Evolutionary conservation across 164 flowering plant species (phyloP).

Genomic region (Kalanchoe fedtschenkoi): DNA sequence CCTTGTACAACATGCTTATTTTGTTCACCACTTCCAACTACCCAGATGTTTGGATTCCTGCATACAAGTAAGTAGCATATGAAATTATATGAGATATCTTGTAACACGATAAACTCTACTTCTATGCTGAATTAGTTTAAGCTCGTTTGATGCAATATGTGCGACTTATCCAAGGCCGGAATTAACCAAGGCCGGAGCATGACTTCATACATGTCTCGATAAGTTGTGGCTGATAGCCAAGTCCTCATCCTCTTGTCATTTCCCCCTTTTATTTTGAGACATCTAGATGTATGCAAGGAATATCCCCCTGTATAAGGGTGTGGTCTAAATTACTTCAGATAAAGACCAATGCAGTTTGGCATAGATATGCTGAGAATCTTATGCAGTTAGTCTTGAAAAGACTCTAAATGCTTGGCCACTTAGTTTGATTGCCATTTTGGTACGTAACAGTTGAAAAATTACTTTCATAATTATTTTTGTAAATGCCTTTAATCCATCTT

Average conservation of each 20-base stretch:
- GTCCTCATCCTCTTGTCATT: no score
- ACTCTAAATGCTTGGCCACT: not conserved
- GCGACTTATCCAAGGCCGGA: no score
- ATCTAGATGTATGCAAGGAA: no score
- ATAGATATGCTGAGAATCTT: not conserved
- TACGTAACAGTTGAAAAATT: not conserved
- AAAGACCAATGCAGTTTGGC: not conserved
- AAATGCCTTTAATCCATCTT: not conserved
- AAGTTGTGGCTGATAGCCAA: no score
- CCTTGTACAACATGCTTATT: conserved; percentile 85
- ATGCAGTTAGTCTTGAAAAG: not conserved
- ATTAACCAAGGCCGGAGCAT: not conserved
- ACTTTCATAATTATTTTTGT: not conserved
- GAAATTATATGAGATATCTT: not conserved
- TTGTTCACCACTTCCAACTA: conserved; percentile 93
- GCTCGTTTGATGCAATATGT: no score
- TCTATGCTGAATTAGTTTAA: not conserved
- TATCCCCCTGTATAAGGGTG: no score
- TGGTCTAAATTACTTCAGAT: not conserved
- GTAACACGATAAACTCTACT: not conserved
- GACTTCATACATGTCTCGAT: not conserved
- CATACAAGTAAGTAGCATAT: conserved; percentile 73
- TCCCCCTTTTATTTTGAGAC: no score
- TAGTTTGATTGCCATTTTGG: not conserved
- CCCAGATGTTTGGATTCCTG: conserved; percentile 98